A percentile compares a stretch with the other conserved stretches of the same genome.
phyloP scores from a whole-genome alignment of 2,329 filamentous ascomycete species.

The Pyricularia sp. region DNA sequence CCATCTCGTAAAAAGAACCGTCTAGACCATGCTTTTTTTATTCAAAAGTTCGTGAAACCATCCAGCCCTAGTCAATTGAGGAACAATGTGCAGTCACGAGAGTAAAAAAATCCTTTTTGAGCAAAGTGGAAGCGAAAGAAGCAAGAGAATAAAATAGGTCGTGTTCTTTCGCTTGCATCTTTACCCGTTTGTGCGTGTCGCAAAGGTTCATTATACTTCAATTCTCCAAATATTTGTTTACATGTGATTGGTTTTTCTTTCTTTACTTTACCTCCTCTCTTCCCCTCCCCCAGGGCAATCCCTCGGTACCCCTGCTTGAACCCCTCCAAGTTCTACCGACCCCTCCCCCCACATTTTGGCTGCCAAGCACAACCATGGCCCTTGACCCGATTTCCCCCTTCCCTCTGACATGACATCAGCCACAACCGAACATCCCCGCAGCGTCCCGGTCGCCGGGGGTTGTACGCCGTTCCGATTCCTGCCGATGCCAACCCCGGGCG shows the following conservation, averaged over 20 bases:
- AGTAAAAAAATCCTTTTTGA: neutral
- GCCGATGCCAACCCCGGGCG: neutral
- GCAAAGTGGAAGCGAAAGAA: neutral
- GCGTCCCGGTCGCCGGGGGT: neutral
- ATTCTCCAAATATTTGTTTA: neutral
- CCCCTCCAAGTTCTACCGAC: neutral
- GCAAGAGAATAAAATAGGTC: neutral
- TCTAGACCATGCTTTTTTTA: neutral
- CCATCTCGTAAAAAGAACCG: neutral
- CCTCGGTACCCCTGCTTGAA: neutral
- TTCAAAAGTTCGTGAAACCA: neutral
- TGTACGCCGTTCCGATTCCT: neutral
- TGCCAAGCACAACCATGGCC: neutral
- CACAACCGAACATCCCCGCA: neutral
- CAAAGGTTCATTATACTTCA: neutral
- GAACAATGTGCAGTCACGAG: neutral
- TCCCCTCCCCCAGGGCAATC: neutral
- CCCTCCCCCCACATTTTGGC: neutral
- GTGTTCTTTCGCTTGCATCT: neutral
- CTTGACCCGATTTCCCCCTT: neutral
- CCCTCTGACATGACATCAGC: slow-evolving; percentile 1
- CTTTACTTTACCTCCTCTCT: neutral
- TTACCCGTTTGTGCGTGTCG: neutral
- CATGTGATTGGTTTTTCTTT: neutral
- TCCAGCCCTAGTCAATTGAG: neutral